Evolutionary conservation across 768 basidiomycete species (phyloP), one percentile per base, ranked within the genome.

Genomic region (Flagelloscypha sp.): DNA sequence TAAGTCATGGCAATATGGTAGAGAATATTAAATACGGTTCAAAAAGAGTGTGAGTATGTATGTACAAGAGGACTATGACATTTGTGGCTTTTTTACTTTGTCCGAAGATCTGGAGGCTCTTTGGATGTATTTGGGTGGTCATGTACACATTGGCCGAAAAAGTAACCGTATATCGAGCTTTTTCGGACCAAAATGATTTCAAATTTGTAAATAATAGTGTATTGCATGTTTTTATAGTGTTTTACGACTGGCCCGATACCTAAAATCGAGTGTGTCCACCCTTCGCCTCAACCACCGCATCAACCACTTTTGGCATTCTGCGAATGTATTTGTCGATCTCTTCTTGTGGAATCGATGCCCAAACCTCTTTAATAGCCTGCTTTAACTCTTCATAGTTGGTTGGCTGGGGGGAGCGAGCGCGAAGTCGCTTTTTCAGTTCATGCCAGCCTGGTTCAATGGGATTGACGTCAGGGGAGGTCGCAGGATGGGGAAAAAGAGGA

Each of bases 251-350:
- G n/a, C n/a, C n/a, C n/a, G n/a, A n/a, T n/a, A n/a, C 7, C 25
- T 37, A 41, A 30, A 17, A 41, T 22, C 25, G 27, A 7, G 40
- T 41, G 24, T 36, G 19, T 12, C 40, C 40, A 29, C 40, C 40
- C 9, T 31, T 8, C 5, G 35, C 40, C 5, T 28, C 25, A 11
- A 41, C 8, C 2, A 41, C 25, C 17, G 35, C 40, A 27, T 41
- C 5, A 5, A 36, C 36, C 17, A 24, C 9, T 4, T 30, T 18
- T 5, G 24, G 35, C 36, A 41, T 37, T 5, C 17, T 20, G n/a
- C 19, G 6, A 15, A 31, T 31, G 21, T 37, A 21, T 8, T 5
- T 21, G 16, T 37, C 25, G 22, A 41, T 37, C 10, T 41, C 40
- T 10, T 37, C 40, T 6, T 24, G 8, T 8, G 40, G 27, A 6